phyloP scores from a whole-genome alignment of 2,329 filamentous ascomycete genomes.

The Leptographium flavum region DNA sequence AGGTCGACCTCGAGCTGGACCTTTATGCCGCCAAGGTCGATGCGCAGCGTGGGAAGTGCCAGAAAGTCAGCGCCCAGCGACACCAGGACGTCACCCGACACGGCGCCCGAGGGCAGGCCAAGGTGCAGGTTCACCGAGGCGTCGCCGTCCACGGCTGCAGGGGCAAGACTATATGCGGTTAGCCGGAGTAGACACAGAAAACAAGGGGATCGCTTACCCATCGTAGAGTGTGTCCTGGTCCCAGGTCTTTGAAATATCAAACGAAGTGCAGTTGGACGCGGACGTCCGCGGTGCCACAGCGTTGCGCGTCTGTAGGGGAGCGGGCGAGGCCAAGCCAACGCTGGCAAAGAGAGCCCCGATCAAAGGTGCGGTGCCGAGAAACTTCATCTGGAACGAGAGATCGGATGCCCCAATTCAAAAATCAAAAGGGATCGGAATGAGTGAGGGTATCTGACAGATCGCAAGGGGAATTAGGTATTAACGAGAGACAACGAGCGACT shows the following conservation, averaged over 20 bases:
- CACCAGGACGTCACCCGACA: constrained; percentile 11
- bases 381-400: constrained; percentile 7
- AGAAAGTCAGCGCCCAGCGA: constrained; percentile 10
- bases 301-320: neutral
- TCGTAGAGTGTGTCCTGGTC: constrained; percentile 12
- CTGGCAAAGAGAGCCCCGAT: constrained; percentile 8
- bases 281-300: neutral
- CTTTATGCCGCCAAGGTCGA: constrained; percentile 15
- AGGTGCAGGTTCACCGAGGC: constrained; percentile 11
- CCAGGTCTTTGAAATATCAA: constrained; percentile 9
- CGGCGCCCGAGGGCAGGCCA: constrained; percentile 9
- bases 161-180: constrained; percentile 4
- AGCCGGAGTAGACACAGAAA: neutral
- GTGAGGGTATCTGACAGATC: too few species aligned
- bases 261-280: constrained; percentile 1
- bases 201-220: constrained; percentile 4
- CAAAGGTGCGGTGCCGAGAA: constrained; percentile 5
- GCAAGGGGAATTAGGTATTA: too few species aligned
- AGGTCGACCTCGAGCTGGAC: constrained; percentile 16
- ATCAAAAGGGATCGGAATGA: too few species aligned
- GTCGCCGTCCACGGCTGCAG: constrained; percentile 1
- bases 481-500: too few species aligned
- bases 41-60: constrained; percentile 7
- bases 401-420: neutral
- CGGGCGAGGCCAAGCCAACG: constrained; percentile 9